Evolutionary conservation across 2,329 filamentous ascomycete genomes (phyloP).

Genomic region (Trichophyton schoenleinii): DNA sequence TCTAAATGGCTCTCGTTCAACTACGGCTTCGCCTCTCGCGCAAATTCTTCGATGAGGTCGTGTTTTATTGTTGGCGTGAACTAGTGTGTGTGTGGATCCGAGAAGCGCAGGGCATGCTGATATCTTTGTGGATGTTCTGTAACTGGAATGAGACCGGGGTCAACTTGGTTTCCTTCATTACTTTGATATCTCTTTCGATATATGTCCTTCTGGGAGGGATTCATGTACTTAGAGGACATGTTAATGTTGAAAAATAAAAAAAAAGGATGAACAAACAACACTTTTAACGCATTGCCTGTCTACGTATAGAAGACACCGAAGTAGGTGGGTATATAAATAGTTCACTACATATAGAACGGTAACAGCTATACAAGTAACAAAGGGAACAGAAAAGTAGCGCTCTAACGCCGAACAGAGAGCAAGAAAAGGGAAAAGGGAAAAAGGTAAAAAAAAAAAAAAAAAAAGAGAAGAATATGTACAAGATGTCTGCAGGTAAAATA

Average conservation of each 20-base stretch:
- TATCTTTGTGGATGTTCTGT: not conserved
- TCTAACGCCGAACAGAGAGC: not conserved
- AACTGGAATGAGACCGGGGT: not conserved
- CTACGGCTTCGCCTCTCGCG: not conserved
- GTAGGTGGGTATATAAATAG: not conserved
- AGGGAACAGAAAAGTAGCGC: not conserved
- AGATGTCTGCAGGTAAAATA: not conserved
- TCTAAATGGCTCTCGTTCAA: not conserved
- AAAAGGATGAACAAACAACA: not conserved
- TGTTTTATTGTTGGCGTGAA: not conserved
- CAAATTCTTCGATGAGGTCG: not conserved
- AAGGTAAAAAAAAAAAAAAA: not conserved
- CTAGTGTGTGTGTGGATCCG: not conserved
- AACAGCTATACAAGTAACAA: too few relatives aligned
- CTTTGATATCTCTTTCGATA: not conserved
- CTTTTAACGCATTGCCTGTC: not conserved
- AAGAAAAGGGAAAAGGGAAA: not conserved
- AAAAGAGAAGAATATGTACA: not conserved
- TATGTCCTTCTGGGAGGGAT: not conserved
- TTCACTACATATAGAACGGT: not conserved
- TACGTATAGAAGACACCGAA: not conserved
- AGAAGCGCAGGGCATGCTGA: not conserved
- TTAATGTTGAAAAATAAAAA: not conserved
- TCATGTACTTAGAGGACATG: not conserved
- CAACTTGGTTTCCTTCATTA: not conserved